These are phyloP conservation scores for Epipyxis sp. DNA, from an alignment of 108 stramenopile species.

Conservation along the genomic window DNA sequence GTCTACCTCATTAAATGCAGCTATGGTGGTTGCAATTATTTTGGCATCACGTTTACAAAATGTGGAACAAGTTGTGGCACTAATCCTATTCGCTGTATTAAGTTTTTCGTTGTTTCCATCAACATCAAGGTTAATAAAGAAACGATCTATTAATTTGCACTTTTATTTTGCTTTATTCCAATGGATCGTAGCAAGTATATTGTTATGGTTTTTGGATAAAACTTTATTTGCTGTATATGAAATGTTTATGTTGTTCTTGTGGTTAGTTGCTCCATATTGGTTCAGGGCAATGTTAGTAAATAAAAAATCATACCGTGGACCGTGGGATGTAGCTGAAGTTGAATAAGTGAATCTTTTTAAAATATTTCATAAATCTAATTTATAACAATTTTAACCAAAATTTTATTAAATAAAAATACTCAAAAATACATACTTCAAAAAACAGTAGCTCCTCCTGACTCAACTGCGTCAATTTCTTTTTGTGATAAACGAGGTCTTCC, in stretches of 20 bases:
- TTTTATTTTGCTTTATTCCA: background rate
- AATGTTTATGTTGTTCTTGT: background rate
- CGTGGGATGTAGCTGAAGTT: background rate
- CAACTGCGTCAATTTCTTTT: slow-evolving; percentile 82
- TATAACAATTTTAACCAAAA: no score
- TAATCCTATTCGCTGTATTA: slow-evolving; percentile 47
- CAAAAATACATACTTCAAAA: no score
- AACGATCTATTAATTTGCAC: background rate
- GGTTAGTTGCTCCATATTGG: background rate
- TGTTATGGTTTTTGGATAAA: background rate
- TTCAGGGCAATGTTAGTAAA: background rate
- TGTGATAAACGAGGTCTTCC: slow-evolving; percentile 75
- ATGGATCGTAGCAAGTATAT: background rate
- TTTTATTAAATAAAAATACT: no score
- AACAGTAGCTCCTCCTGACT: slow-evolving; percentile 79
- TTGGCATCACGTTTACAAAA: slow-evolving; percentile 56
- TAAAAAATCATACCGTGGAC: background rate
- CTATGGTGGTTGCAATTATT: slow-evolving; percentile 54
- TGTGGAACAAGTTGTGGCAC: slow-evolving; percentile 48
- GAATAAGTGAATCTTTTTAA: no score
- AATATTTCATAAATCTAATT: no score
- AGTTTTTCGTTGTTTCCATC: slow-evolving; percentile 49
- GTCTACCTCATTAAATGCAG: slow-evolving; percentile 56
- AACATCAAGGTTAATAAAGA: background rate
- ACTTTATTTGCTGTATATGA: background rate